Evolutionary conservation across 2,329 filamentous ascomycete species (phyloP), one percentile per base, ranked within the genome.

Genomic region (Hymenoscyphus fraxineus): DNA sequence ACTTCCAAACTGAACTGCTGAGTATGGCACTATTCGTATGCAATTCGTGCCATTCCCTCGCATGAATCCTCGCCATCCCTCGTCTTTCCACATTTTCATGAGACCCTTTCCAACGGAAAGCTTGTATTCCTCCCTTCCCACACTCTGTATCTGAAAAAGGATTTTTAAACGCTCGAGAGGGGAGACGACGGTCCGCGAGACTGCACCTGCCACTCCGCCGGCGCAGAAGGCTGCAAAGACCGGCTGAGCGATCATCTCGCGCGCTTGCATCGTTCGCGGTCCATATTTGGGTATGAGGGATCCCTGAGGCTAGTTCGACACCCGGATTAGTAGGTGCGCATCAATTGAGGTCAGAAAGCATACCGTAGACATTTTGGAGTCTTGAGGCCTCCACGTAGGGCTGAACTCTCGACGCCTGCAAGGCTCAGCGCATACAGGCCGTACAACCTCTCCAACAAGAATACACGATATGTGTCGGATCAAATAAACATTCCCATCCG

Each of bases 21-120:
- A 98, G 78, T 99, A 99, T 4, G 95, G 95, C 61, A 99, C 92
- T 70, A 99, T 99, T 67, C 95, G 91, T 73, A 99, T 92, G 82
- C 95, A 99, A 78, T 99, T 99, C 66, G 93, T 97, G 68, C 95
- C 95, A 76, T 99, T 99, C 61, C 95, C 95, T 70, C 93, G 88
- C 93, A 99, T 96, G 78, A 98, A 96, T 0, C 95, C 95, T 77
- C 88, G 88, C 92, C 93, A 98, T 62, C 95, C 95, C 78, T 99
- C 95, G 76, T 99, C 95, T 72, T 83, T 88, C 88, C 94, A 97
- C 90, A 99, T 99, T 79, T 99, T 99, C 54, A 81, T 85, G 68
- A 99, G 81, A 3, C 92, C 95, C 78, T 96, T 92, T 71, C 88
- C 87, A 64, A 98, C 92, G 16, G 93, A 95, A 77, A 97, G 82